Evolutionary conservation across 1,284 basidiomycete species (phyloP).

Genomic region (Cystobasidium slooffiae): DNA sequence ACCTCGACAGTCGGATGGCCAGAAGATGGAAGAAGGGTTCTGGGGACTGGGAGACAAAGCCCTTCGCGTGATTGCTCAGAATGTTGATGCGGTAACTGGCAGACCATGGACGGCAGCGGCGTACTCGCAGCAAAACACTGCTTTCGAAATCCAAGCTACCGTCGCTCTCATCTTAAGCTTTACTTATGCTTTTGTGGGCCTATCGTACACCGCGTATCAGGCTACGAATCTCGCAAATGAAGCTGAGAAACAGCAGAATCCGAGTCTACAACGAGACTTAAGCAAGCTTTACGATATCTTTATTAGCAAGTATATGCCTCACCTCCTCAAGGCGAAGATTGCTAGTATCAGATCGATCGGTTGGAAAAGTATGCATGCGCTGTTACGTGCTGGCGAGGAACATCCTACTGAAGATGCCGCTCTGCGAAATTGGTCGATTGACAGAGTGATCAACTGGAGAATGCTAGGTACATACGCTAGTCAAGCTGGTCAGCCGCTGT

Average conservation of each 20-base stretch:
- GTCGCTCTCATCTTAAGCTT: conserved; percentile 9
- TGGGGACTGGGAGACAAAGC: conserved; percentile 42
- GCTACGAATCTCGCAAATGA: neutral
- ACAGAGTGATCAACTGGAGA: conserved; percentile 23
- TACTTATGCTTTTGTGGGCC: conserved; percentile 27
- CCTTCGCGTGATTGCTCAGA: conserved; percentile 36
- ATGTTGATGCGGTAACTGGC: conserved; percentile 23
- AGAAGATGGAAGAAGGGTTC: conserved; percentile 20
- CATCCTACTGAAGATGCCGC: conserved; percentile 23
- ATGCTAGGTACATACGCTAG: conserved; percentile 17
- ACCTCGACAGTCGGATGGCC: conserved; percentile 4
- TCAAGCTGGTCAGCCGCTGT: conserved; percentile 22
- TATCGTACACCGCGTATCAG: conserved; percentile 1
- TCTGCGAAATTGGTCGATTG: conserved; percentile 10
- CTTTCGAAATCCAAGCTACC: conserved; percentile 19
- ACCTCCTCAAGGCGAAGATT: neutral
- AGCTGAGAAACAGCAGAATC: neutral
- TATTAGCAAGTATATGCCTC: conserved; percentile 18
- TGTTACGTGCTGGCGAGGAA: conserved; percentile 35
- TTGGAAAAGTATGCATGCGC: conserved; percentile 32
- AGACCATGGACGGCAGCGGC: neutral
- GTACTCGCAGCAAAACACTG: conserved; percentile 12
- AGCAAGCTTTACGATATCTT: conserved; percentile 24
- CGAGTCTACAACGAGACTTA: conserved; percentile 24
- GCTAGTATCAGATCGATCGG: conserved; percentile 1